Evolutionary conservation across 164 flowering plant genomes (phyloP).

Genomic region (Nymphaea thermarum): DNA sequence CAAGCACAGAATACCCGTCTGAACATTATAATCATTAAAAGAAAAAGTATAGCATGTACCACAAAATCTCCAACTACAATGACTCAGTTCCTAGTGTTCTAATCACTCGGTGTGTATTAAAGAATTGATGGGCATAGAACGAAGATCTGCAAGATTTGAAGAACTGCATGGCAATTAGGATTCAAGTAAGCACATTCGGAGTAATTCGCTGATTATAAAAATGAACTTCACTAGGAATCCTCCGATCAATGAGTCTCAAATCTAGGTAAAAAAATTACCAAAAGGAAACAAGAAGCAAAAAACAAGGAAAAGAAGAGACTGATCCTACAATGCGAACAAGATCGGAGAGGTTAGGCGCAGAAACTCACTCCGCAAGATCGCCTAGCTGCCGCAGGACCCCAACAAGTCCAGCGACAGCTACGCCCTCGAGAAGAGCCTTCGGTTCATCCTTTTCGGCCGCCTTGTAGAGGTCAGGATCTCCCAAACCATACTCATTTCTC

Average conservation of each 20-base stretch:
- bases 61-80: too few species aligned
- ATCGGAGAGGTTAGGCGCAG: background rate
- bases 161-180: background rate
- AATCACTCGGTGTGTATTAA: too few species aligned
- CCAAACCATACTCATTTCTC: constrained; percentile 70
- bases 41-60: too few species aligned
- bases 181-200: background rate
- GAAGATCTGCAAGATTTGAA: background rate
- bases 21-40: too few species aligned
- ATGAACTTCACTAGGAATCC: too few species aligned
- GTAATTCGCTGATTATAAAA: too few species aligned
- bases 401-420: constrained; percentile 92
- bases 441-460: constrained; percentile 59
- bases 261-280: too few species aligned
- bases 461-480: constrained; percentile 46
- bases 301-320: background rate
- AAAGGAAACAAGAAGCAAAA: background rate
- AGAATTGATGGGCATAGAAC: too few species aligned
- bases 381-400: constrained; percentile 96
- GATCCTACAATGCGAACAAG: background rate
- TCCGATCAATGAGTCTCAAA: too few species aligned
- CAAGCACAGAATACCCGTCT: background rate
- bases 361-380: constrained; percentile 84
- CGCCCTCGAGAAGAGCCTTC: constrained; percentile 72
- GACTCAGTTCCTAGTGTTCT: too few species aligned